Evolutionary conservation across 2,329 filamentous ascomycete species (phyloP), one percentile per base, ranked within the genome.

Genomic region (Rosellinia necatrix): DNA sequence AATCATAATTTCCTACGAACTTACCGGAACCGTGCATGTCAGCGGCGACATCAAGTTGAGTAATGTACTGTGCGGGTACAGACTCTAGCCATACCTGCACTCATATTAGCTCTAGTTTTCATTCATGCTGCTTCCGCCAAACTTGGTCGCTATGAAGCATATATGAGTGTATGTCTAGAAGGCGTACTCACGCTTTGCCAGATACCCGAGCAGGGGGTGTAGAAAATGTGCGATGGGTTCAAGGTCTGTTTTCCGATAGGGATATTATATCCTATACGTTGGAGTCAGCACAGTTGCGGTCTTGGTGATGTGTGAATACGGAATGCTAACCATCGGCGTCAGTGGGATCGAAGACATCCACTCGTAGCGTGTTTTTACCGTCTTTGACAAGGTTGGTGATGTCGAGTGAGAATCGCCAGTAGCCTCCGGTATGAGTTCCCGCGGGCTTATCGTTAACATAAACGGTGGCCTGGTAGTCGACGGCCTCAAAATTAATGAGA

Each of bases 281-380:
- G 8, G 10, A 42, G 41, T 53, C 10, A 55, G 29, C 46, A 29
- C 22, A 6, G 29, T 15, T 21, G 30, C 2, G 29, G 21, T 4
- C 10, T 40, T 17, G n/a, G 4, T 4, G 13, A 13, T 21, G 22
- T 19, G 1, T 2, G n/a, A 10, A 21, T 4, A 32, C 21, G 21
- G 6, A 10, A 27, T 10, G 43, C 55, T 43, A 25, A 68, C 66
- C 65, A 59, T 53, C 19, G 4, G 41, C 66, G 63, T 90, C 87
- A 0, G 87, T 89, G 0, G 87, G 87, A 58, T 90, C 87, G 49
- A 82, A 81, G 0, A 88, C 86, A 63, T 85, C 86, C 2, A 90
- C 83, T 19, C 84, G 74, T 79, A 88, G 67, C 52, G 81, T 77
- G 64, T 88, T 87, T 0, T 74, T 70, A 3, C 74, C 75, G 27